Percentiles rank a stretch among this genome's conserved stretches.
These are phyloP conservation scores for Talaromyces marneffei DNA, from an alignment of 2,329 filamentous ascomycete genomes.

Conservation along the genomic window DNA sequence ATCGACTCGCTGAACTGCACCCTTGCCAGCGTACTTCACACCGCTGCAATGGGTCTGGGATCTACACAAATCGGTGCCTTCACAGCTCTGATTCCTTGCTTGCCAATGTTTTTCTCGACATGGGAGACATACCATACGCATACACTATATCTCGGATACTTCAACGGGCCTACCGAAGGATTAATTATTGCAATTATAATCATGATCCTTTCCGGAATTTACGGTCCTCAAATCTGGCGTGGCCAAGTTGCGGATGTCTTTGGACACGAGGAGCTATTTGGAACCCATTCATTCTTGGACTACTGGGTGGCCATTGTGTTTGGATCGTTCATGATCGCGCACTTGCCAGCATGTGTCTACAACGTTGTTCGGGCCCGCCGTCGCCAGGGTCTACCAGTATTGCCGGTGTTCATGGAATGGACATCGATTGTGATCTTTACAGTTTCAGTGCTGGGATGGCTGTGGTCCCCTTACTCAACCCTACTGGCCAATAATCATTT, in stretches of 20 bases:
- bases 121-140: slow-evolving; percentile 99
- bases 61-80: slow-evolving; percentile 79
- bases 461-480: slow-evolving; percentile 81
- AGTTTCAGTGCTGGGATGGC: slow-evolving; percentile 69
- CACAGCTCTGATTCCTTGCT: slow-evolving; percentile 81
- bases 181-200: slow-evolving; percentile 79
- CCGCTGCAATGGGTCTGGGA: slow-evolving; percentile 86
- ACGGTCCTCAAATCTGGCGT: slow-evolving; percentile 82
- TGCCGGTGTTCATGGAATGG: slow-evolving; percentile 89
- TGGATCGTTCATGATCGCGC: slow-evolving; percentile 60
- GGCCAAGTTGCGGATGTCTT: slow-evolving; percentile 65
- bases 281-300: slow-evolving; percentile 71
- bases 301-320: slow-evolving; percentile 75
- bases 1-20: slow-evolving; percentile 98
- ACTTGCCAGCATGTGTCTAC: slow-evolving; percentile 82
- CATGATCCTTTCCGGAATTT: slow-evolving; percentile 82
- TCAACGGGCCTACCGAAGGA: slow-evolving; percentile 97
- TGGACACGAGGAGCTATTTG: slow-evolving; percentile 59
- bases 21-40: slow-evolving; percentile 81
- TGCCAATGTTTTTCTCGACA: slow-evolving; percentile 99
- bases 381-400: slow-evolving; percentile 64
- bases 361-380: slow-evolving; percentile 77
- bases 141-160: slow-evolving; percentile 88
- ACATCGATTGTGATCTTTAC: slow-evolving; percentile 82
- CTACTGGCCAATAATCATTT: slow-evolving; percentile 80